Evolutionary conservation across 768 basidiomycete species (phyloP).

Genomic region (Pleurotus pulmonarius): DNA sequence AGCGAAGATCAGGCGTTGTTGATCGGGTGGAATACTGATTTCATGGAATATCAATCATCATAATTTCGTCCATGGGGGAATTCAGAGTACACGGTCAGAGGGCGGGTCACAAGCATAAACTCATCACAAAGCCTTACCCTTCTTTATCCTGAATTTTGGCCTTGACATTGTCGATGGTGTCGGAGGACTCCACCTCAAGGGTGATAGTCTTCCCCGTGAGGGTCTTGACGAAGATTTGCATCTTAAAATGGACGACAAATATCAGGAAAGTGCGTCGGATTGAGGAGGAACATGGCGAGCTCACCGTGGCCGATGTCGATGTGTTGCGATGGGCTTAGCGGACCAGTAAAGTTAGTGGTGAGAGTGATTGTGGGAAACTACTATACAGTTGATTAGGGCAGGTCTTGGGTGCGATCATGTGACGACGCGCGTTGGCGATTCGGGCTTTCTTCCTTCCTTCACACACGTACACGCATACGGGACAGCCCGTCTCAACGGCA

Average conservation of each 20-base stretch:
- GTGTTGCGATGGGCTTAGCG: not conserved
- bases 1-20: constrained; percentile 94
- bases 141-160: constrained; percentile 61
- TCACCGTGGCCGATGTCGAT: constrained; percentile 8
- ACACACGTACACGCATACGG: not conserved
- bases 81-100: not conserved
- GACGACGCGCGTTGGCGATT: constrained; percentile 12
- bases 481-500: not conserved
- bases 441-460: not conserved
- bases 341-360: not conserved
- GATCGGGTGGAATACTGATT: constrained; percentile 84
- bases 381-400: constrained; percentile 33
- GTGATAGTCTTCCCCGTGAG: constrained; percentile 97
- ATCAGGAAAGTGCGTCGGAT: constrained; percentile 8
- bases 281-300: not conserved
- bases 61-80: no score
- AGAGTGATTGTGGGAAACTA: constrained; percentile 6
- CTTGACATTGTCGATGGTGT: constrained; percentile 97
- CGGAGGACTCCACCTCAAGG: constrained; percentile 95
- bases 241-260: constrained; percentile 19
- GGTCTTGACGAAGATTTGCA: constrained; percentile 69
- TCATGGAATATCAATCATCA: no score
- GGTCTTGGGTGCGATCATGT: constrained; percentile 28
- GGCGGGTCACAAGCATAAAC: not conserved
- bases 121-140: constrained; percentile 31